phyloP scores from a whole-genome alignment of 495 filamentous ascomycete species.

The Lophiotrema nucula region DNA sequence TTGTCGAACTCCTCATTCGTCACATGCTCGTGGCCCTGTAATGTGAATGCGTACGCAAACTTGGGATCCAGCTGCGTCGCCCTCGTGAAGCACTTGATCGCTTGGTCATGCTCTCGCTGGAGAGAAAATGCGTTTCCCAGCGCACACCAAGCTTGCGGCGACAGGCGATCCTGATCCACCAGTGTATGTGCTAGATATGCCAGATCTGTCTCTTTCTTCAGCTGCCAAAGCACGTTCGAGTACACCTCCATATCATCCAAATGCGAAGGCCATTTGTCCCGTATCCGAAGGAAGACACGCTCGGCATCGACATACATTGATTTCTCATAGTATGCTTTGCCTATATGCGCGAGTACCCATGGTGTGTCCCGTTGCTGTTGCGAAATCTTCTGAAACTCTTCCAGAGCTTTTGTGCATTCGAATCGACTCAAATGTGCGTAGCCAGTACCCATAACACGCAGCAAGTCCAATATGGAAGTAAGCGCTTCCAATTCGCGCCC shows the following conservation, averaged over 20 bases:
- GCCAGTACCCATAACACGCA: slow-evolving; percentile 76
- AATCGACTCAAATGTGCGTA: slow-evolving; percentile 76
- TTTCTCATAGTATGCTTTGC: slow-evolving; percentile 84
- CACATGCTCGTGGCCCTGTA: slow-evolving; percentile 96
- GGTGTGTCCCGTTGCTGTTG: slow-evolving; percentile 82
- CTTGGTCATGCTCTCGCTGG: slow-evolving; percentile 91
- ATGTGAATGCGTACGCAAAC: slow-evolving; percentile 92
- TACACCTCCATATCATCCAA: slow-evolving; percentile 96
- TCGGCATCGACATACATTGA: slow-evolving; percentile 81
- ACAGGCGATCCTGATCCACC: slow-evolving; percentile 78
- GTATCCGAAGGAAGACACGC: slow-evolving; percentile 74
- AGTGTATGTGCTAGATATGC: slow-evolving; percentile 90
- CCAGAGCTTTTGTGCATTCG: slow-evolving; percentile 71
- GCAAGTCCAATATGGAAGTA: slow-evolving; percentile 72
- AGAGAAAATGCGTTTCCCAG: slow-evolving; percentile 94
- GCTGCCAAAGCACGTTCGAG: slow-evolving; percentile 94
- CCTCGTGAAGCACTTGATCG: slow-evolving; percentile 90
- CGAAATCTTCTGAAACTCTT: slow-evolving; percentile 66
- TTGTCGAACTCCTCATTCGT: slow-evolving; percentile 96
- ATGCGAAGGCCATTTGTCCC: slow-evolving; percentile 70
- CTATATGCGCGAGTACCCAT: slow-evolving; percentile 91
- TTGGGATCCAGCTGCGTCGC: slow-evolving; percentile 85
- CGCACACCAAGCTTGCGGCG: slow-evolving; percentile 93
- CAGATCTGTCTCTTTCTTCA: slow-evolving; percentile 86
- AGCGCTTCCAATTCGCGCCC: slow-evolving; percentile 66